Base-by-base conservation (phyloP, 257 asterid genomes). In the Solanum chmielewskii region DNA sequence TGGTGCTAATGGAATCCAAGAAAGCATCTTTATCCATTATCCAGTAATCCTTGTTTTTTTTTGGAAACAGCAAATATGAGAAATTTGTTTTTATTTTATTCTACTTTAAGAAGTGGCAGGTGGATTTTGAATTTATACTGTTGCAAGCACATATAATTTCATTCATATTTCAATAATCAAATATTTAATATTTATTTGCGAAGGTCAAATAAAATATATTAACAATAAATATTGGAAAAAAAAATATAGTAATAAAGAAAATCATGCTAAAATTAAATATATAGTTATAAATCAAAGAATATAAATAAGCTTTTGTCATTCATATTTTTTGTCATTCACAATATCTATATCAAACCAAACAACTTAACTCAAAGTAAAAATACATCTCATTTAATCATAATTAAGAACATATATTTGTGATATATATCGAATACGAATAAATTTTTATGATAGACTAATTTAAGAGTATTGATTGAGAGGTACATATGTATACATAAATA, bases 21-120 rank as follows among this genome's bases (percentile, higher is more conserved):
- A 59, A 82, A 81, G 82, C 87, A 83, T 29, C 83, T 87, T 66
- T 69, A 69, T 69, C 76, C 76, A 69, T 31, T 86, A 90, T 87
- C 89, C 70, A 64, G 41, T 78, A 74, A 47, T 71, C 87, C 62
- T 60, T 35, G 44, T 68, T 68, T 66, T 42, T 41, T 70, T 42
- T 21, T 42, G 47, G 70, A 13, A 59, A 85, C 39, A 84, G 31
- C 49, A 25, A 15, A 12, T 52, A 74, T 45, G 21, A 68, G 16
- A 84, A 33, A 84, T 64, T 15, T 64, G 2, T 41, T 64, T 35
- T n/a, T 60, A 18, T 59, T 83, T 83, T 41, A 66, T 66, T 81
- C 60, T 49, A 47, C 68, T 47, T 49, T 29, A 27, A 11, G 56
- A 49, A 81, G 66, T 1, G 45, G 15, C 27, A 80, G 44, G 20